Percentiles rank a stretch among this genome's conserved stretches.
These are phyloP conservation scores for Waltiozyma sp. DNA, from an alignment of 1,139 yeast species.

Conservation along the genomic window DNA sequence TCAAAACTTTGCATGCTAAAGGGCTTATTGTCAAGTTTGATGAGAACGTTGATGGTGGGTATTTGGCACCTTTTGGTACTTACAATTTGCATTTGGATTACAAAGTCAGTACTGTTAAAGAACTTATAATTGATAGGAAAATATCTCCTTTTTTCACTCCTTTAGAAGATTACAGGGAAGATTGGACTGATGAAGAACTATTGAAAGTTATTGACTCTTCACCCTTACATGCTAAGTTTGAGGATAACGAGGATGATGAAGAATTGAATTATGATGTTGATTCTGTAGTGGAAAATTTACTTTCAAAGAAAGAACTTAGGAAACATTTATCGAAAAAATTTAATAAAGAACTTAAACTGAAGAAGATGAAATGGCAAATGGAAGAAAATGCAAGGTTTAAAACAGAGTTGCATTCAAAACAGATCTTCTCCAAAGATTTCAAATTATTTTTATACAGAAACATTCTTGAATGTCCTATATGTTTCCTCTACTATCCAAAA, in stretches of 20 bases:
- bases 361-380: constrained; percentile 40
- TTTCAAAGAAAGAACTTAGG: constrained; percentile 32
- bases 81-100: constrained; percentile 68
- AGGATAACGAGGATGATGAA: constrained; percentile 41
- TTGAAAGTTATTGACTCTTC: constrained; percentile 41
- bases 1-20: constrained; percentile 41
- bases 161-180: constrained; percentile 64
- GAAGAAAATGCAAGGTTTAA: constrained; percentile 38
- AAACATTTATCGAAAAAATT: constrained; percentile 48
- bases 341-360: constrained; percentile 33
- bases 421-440: constrained; percentile 31
- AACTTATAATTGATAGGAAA: constrained; percentile 51
- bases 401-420: constrained; percentile 25
- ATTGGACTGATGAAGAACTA: constrained; percentile 67
- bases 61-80: constrained; percentile 78
- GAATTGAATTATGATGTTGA: constrained; percentile 31
- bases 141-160: constrained; percentile 91
- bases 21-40: constrained; percentile 45
- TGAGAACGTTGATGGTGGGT: constrained; percentile 72
- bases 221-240: constrained; percentile 48
- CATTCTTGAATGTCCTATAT: constrained; percentile 84
- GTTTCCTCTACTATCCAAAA: constrained; percentile 78
- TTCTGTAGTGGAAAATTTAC: constrained; percentile 28
- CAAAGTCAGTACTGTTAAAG: constrained; percentile 59
- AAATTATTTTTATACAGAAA: constrained; percentile 46